phyloP scores from a whole-genome alignment of 176 grass and related monocot genomes.

The Metroxylon sagu region DNA sequence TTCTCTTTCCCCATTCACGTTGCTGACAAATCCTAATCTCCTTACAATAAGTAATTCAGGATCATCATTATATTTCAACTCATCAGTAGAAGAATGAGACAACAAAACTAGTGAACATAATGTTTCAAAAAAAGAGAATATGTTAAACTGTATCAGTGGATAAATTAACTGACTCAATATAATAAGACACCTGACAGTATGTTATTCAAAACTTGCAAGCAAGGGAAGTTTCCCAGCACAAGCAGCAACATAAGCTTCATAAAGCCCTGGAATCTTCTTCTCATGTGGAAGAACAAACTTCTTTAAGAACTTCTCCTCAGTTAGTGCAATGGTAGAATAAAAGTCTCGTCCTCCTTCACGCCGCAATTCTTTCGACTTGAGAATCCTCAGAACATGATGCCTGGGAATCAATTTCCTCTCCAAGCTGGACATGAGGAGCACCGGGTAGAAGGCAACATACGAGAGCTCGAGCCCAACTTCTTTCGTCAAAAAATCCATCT shows the following conservation, averaged over 20 bases:
- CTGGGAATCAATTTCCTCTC: slow-evolving; percentile 42
- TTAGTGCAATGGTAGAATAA: slow-evolving; percentile 19
- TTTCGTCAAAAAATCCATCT: slow-evolving; percentile 30
- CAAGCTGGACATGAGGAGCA: slow-evolving; percentile 43
- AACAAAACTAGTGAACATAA: too few relatives aligned
- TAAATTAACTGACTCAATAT: too few relatives aligned
- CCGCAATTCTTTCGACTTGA: slow-evolving; percentile 35
- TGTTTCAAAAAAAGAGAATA: too few relatives aligned
- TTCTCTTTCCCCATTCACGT: too few relatives aligned
- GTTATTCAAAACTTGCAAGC: too few relatives aligned
- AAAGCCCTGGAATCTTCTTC: slow-evolving; percentile 31
- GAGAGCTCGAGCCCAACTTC: slow-evolving; percentile 25
- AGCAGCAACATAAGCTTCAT: slow-evolving; percentile 36
- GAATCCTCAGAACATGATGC: slow-evolving; percentile 33
- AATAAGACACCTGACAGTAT: too few relatives aligned
- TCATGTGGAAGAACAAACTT: slow-evolving; percentile 45
- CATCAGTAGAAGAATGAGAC: too few relatives aligned
- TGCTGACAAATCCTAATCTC: too few relatives aligned
- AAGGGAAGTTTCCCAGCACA: slow-evolving; percentile 7
- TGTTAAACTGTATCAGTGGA: too few relatives aligned
- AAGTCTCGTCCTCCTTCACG: slow-evolving; percentile 19
- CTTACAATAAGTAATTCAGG: too few relatives aligned
- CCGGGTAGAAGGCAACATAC: slow-evolving; percentile 34
- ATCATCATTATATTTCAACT: too few relatives aligned
- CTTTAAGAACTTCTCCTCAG: slow-evolving; percentile 35